Evolutionary conservation across 1,139 yeast genomes (phyloP), one percentile per base, ranked within the genome.

Genomic region (Casaregolazyma lundiana): DNA sequence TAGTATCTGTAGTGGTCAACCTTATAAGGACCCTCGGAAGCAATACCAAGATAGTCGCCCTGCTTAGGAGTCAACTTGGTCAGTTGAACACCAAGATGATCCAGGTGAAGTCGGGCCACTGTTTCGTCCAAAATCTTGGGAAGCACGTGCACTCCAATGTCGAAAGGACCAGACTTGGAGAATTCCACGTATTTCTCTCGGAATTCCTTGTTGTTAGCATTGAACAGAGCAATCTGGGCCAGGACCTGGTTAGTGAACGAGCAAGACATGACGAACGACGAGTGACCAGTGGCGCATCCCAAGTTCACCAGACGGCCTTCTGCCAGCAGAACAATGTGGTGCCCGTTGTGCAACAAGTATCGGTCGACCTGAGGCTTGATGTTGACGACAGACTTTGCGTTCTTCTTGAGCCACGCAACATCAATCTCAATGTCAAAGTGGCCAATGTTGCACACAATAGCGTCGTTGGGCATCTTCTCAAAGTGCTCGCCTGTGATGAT

Each of bases 271-370:
- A 92, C 98, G 70, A 92, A 92, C 46, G 97, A 89, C 52, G 98
- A 86, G 81, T 92, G 99, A 69, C 99, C 99, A 68, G 98, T 94
- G 70, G 98, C 99, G 78, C 98, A 94, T 66, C 99, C 99, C 72
- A 92, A 81, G 90, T 92, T 92, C 71, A 92, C 98, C 69, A 92
- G 84, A 81, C 99, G 90, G 76, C 99, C 99, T 76, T 90, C 97
- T 62, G 99, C 99, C 67, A 92, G 85, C 70, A 92, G 80, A 76
- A 92, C 90, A 68, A 92, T 69, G 79, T 92, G 98, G 71, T 86
- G 88, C 67, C 98, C 98, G 65, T 77, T 78, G 68, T 80, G 75
- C 78, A 92, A 74, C 72, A 88, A 78, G 84, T 74, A 92, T 78
- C 99, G 87, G 84, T 92, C 99, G 67, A 92, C 99, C 77, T 90